A percentile compares a stretch with the other conserved stretches of the same genome.
Conservation (phyloP, 2,329 filamentous ascomycete genomes). For the Epichloe typhina region DNA sequence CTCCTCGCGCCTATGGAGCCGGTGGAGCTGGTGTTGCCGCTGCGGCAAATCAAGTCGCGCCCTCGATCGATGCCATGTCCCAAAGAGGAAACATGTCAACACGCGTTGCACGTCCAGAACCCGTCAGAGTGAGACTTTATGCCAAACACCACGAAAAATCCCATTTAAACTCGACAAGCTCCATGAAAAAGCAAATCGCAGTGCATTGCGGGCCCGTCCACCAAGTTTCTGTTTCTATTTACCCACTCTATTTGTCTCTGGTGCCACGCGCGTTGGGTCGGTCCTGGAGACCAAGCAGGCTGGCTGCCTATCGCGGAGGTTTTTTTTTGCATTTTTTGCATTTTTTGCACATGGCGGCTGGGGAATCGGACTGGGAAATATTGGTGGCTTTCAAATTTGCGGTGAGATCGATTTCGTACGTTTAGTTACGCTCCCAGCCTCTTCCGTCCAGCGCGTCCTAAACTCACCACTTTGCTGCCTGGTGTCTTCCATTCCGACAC, state of each 20-base stretch:
- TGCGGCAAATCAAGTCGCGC: slow-evolving; percentile 20
- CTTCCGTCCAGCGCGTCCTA: too few species aligned
- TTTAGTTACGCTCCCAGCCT: neutral
- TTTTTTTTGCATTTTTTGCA: too few species aligned
- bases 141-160: too few species aligned
- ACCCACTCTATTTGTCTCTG: neutral
- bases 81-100: slow-evolving; percentile 23
- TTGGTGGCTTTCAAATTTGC: neutral
- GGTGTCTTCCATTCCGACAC: neutral
- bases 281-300: too few species aligned
- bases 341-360: neutral
- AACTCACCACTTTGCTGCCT: neutral
- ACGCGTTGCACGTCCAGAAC: slow-evolving; percentile 18
- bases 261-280: neutral
- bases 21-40: slow-evolving; percentile 4
- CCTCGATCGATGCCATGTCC: slow-evolving; percentile 13
- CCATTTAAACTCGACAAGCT: too few species aligned
- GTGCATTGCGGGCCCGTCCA: too few species aligned
- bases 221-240: too few species aligned
- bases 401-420: neutral
- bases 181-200: too few species aligned
- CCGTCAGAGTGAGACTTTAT: neutral
- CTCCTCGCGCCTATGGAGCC: slow-evolving; percentile 4
- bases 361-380: neutral
- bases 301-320: neutral